Percentiles rank a stretch among this genome's conserved stretches.
phyloP scores from a whole-genome alignment of 2,329 filamentous ascomycete genomes.

The Xylariaceae sp. region DNA sequence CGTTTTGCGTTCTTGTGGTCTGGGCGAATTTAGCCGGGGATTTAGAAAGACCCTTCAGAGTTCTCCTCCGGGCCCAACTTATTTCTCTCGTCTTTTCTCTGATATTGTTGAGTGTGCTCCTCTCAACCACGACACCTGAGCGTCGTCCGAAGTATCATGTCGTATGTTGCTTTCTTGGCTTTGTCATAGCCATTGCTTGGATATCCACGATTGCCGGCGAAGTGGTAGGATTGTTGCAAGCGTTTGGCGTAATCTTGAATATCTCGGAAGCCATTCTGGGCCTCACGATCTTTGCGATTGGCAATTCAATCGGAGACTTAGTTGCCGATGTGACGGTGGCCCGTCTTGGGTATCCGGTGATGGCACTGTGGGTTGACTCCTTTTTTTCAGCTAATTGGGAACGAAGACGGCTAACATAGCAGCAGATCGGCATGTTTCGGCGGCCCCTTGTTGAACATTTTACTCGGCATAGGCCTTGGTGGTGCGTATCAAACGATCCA shows the following conservation, averaged over 20 bases:
- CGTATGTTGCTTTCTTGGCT: conserved; percentile 81
- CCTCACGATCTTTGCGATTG: conserved; percentile 91
- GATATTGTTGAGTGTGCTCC: conserved; percentile 58
- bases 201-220: conserved; percentile 94
- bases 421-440: conserved; percentile 82
- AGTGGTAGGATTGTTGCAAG: conserved; percentile 91
- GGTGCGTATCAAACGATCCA: conserved; percentile 82
- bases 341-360: conserved; percentile 87
- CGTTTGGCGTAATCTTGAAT: conserved; percentile 81
- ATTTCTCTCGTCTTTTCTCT: conserved; percentile 65
- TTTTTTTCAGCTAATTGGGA: background rate
- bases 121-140: conserved; percentile 62
- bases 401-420: conserved; percentile 15
- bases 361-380: conserved; percentile 62
- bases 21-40: conserved; percentile 65
- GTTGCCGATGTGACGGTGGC: conserved; percentile 95
- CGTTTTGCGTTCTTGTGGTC: conserved; percentile 73
- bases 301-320: conserved; percentile 89
- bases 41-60: conserved; percentile 44
- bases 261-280: conserved; percentile 95
- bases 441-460: conserved; percentile 96
- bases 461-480: conserved; percentile 87
- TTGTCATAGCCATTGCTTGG: conserved; percentile 89
- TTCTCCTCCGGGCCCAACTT: conserved; percentile 53
- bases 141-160: conserved; percentile 68